Conservation (phyloP, 176 grass and related monocot species). For the Musa itinerans region DNA sequence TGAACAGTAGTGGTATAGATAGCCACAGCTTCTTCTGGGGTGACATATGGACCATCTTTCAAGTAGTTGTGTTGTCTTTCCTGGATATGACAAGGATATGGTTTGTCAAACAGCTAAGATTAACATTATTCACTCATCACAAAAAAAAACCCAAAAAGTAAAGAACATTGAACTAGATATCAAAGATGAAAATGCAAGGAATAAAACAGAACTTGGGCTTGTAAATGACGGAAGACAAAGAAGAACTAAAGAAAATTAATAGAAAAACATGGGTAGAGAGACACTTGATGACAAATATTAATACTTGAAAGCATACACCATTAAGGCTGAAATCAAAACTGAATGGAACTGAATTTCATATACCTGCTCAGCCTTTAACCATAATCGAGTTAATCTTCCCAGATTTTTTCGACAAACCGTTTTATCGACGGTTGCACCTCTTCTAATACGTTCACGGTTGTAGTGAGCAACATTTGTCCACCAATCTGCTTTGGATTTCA, state of each 20-base stretch:
- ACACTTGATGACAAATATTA: background rate
- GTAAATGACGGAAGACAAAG: background rate
- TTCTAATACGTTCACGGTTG: slow-evolving; percentile 93
- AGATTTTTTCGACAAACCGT: slow-evolving; percentile 96
- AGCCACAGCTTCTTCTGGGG: slow-evolving; percentile 92
- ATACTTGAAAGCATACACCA: background rate
- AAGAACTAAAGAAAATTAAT: background rate
- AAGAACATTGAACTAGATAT: no score
- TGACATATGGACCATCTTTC: slow-evolving; percentile 97
- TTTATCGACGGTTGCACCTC: slow-evolving; percentile 96
- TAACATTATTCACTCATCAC: background rate
- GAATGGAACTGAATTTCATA: background rate
- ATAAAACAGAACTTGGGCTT: background rate
- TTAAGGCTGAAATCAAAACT: background rate
- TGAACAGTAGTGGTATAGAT: slow-evolving; percentile 98
- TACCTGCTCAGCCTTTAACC: slow-evolving; percentile 90
- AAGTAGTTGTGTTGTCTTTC: slow-evolving; percentile 98
- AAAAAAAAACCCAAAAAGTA: background rate
- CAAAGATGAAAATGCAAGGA: no score
- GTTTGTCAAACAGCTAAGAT: background rate
- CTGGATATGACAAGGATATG: slow-evolving; percentile 18
- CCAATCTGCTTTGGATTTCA: slow-evolving; percentile 98
- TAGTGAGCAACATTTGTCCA: slow-evolving; percentile 99
- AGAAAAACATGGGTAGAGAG: background rate
- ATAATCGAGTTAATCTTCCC: slow-evolving; percentile 88